Evolutionary conservation across 2,329 filamentous ascomycete species (phyloP).

Genomic region (Gaeumannomyces tritici): DNA sequence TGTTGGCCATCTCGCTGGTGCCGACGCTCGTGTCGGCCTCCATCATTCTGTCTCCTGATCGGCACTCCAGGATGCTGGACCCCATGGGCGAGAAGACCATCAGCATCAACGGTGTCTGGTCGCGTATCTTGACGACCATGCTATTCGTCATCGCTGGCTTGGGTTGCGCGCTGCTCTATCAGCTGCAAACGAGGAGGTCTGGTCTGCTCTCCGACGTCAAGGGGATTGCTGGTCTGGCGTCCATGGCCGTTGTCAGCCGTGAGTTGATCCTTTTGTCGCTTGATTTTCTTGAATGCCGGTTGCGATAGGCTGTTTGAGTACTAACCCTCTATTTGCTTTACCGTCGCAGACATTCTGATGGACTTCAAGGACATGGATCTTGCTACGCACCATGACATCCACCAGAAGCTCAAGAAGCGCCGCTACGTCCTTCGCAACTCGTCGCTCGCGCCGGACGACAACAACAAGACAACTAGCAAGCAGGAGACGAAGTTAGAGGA

Average conservation of each 20-base stretch:
- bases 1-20: conserved; percentile 58
- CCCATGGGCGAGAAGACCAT: conserved; percentile 41
- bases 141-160: conserved; percentile 48
- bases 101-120: conserved; percentile 46
- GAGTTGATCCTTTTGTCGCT: background rate
- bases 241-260: conserved; percentile 62
- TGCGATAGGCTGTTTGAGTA: background rate
- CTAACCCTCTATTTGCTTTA: background rate
- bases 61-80: conserved; percentile 29
- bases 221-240: conserved; percentile 64
- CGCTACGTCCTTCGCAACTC: conserved; percentile 64
- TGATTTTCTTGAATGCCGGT: background rate
- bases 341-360: conserved; percentile 46
- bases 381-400: conserved; percentile 56
- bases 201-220: conserved; percentile 60
- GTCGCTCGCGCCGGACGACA: conserved; percentile 56
- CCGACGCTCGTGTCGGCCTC: conserved; percentile 59
- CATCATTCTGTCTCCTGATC: conserved; percentile 45
- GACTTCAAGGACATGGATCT: conserved; percentile 67
- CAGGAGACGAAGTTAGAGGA: conserved; percentile 30
- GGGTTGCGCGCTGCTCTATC: conserved; percentile 47
- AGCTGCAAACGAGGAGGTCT: conserved; percentile 52
- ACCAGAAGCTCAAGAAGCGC: conserved; percentile 53
- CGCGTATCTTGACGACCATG: conserved; percentile 47
- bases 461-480: conserved; percentile 28